Base-by-base conservation (phyloP, 2,329 filamentous ascomycete genomes). In the Byssochlamys sp. region DNA sequence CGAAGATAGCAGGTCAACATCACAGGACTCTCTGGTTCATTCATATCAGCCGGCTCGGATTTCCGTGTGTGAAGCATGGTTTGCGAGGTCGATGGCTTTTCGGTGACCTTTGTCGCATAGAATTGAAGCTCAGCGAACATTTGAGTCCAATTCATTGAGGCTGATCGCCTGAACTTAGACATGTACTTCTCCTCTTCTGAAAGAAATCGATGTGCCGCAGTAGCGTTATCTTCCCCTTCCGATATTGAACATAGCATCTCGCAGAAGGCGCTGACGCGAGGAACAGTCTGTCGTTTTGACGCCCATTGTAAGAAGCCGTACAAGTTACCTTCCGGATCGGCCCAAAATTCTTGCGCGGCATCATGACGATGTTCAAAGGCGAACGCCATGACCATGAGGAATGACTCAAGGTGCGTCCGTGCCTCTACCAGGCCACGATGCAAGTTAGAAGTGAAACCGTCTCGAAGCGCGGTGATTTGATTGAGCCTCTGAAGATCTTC, bases 261-360 rank as follows among this genome's bases (percentile, higher is more conserved):
- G 72, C 94, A 99, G 66, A 97, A 99, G 11, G 92, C 91, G 60
- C 90, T 94, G 59, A 95, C 91, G 26, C 96, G 82, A n/a, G 94
- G 94, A 0, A 95, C 96, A 0, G 95, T 96, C 60, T 95, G 91
- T 65, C 94, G 83, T 64, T 90, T 87, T 2, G 94, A 96, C n/a
- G 91, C 89, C 94, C 94, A 99, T 62, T 95, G 89, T 70, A 99
- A 81, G 69, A 99, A 99, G 0, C 94, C 94, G 61, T 91, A 89
- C 31, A 99, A 78, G 64, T 96, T 96, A 68, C 91, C 91, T 66
- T 99, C 94, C 1, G 88, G 85, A 68, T 96, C 91, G 31, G 83
- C 83, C 94, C 94, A 99, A 65, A 97, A 97, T 52, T 86, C 88
- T 67, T 89, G 84, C 9, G 91, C 90, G 27, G 90, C 88, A 55